Evolutionary conservation across 148 eudicot genomes (phyloP).

Genomic region (Oxyria digyna): DNA sequence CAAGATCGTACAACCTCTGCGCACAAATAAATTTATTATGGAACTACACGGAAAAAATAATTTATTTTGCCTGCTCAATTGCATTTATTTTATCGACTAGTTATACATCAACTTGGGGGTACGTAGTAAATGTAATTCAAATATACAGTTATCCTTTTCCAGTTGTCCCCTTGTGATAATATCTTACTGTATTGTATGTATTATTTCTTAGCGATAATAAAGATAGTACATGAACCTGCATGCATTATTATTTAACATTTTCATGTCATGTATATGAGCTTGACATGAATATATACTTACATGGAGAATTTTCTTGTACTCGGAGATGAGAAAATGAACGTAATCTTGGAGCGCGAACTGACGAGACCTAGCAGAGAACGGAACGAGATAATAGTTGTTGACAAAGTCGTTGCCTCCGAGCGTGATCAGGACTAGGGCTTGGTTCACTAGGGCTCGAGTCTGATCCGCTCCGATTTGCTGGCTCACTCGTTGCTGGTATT

Average conservation of each 20-base stretch:
- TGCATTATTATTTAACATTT: background rate
- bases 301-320: slow-evolving; percentile 35
- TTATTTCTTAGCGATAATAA: background rate
- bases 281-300: slow-evolving; percentile 13
- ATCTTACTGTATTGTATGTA: background rate
- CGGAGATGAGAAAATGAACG: slow-evolving; percentile 32
- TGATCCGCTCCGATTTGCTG: slow-evolving; percentile 20
- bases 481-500: slow-evolving; percentile 37
- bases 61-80: no score
- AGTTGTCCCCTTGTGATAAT: no score
- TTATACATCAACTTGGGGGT: no score
- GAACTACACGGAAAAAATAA: no score
- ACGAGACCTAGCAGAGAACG: slow-evolving; percentile 33
- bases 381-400: slow-evolving; percentile 48
- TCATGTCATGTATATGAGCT: background rate
- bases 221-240: background rate
- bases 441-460: slow-evolving; percentile 28
- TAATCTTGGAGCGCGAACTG: slow-evolving; percentile 30
- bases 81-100: no score
- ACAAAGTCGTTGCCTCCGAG: slow-evolving; percentile 60
- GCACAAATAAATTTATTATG: background rate
- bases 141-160: background rate
- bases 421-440: slow-evolving; percentile 42
- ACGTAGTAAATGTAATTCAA: background rate
- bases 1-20: slow-evolving; percentile 37